Percentiles rank a stretch among this genome's conserved stretches.
Evolutionary conservation across 1,284 basidiomycete genomes (phyloP).

Genomic region (Trichosporon sp.): DNA sequence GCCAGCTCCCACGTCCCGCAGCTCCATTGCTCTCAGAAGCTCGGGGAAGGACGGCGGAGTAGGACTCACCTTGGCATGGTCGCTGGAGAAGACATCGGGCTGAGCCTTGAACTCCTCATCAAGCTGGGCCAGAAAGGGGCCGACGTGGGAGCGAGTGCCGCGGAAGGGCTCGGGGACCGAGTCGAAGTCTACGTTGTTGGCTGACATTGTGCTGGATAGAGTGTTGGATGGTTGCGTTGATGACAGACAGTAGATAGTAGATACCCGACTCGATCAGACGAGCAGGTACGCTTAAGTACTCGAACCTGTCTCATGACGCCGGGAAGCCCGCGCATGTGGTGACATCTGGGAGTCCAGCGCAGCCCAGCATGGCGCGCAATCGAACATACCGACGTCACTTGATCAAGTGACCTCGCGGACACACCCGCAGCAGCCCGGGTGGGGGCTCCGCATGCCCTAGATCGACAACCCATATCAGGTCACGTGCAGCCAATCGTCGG

Average conservation of each 20-base stretch:
- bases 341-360: constrained; percentile 21
- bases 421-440: constrained; percentile 26
- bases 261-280: constrained; percentile 52
- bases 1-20: not conserved
- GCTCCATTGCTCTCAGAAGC: too few species aligned
- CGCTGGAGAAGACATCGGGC: constrained; percentile 42
- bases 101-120: constrained; percentile 37
- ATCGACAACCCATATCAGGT: constrained; percentile 43
- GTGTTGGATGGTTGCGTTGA: constrained; percentile 24
- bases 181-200: constrained; percentile 30
- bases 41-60: constrained; percentile 25
- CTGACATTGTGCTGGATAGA: constrained; percentile 22
- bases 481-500: constrained; percentile 60
- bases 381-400: constrained; percentile 30
- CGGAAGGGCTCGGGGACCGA: constrained; percentile 25
- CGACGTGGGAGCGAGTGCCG: constrained; percentile 26
- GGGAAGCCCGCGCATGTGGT: constrained; percentile 64
- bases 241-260: constrained; percentile 15
- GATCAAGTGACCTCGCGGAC: constrained; percentile 29
- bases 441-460: constrained; percentile 30
- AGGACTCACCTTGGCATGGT: constrained; percentile 37
- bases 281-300: constrained; percentile 64
- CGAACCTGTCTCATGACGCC: constrained; percentile 71
- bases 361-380: constrained; percentile 27
- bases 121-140: constrained; percentile 30